phyloP scores from a whole-genome alignment of 2,329 filamentous ascomycete species.

The Trichoderma aggressivum region DNA sequence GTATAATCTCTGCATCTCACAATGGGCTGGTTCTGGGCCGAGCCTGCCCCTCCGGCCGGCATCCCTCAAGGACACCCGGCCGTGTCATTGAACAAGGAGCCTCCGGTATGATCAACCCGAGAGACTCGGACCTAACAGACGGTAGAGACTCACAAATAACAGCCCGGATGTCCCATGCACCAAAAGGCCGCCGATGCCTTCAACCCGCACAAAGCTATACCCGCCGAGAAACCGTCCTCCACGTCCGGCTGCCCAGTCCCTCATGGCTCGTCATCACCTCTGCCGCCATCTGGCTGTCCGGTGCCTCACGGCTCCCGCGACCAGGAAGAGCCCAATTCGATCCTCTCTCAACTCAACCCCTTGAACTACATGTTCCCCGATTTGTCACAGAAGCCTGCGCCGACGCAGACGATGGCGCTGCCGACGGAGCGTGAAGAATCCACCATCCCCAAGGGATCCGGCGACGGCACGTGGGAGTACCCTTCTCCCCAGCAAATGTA shows the following conservation, averaged over 20 bases:
- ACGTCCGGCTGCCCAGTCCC: slow-evolving; percentile 47
- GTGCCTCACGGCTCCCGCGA: slow-evolving; percentile 40
- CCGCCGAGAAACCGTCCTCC: slow-evolving; percentile 24
- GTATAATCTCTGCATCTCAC: slow-evolving; percentile 11
- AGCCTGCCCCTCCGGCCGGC: slow-evolving; percentile 39
- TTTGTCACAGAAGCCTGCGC: slow-evolving; percentile 74
- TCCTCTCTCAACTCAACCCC: slow-evolving; percentile 57
- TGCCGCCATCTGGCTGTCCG: slow-evolving; percentile 41
- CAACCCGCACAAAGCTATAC: slow-evolving; percentile 29
- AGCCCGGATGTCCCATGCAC: slow-evolving; percentile 59
- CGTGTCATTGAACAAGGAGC: slow-evolving; percentile 27
- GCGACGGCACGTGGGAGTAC: slow-evolving; percentile 85
- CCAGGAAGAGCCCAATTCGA: slow-evolving; percentile 40
- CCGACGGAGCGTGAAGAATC: slow-evolving; percentile 79
- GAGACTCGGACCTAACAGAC: not conserved
- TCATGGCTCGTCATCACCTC: slow-evolving; percentile 31
- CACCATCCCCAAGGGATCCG: slow-evolving; percentile 84
- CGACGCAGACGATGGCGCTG: slow-evolving; percentile 68
- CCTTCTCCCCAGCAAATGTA: slow-evolving; percentile 99
- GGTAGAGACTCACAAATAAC: slow-evolving; percentile 23
- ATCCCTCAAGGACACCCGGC: slow-evolving; percentile 34
- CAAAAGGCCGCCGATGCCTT: slow-evolving; percentile 50
- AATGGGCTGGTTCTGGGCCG: slow-evolving; percentile 66
- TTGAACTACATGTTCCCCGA: slow-evolving; percentile 95
- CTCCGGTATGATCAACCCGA: slow-evolving; percentile 31